Evolutionary conservation across 371 early-diverging fungal species (phyloP).

Genomic region (Mucor racemosus): DNA sequence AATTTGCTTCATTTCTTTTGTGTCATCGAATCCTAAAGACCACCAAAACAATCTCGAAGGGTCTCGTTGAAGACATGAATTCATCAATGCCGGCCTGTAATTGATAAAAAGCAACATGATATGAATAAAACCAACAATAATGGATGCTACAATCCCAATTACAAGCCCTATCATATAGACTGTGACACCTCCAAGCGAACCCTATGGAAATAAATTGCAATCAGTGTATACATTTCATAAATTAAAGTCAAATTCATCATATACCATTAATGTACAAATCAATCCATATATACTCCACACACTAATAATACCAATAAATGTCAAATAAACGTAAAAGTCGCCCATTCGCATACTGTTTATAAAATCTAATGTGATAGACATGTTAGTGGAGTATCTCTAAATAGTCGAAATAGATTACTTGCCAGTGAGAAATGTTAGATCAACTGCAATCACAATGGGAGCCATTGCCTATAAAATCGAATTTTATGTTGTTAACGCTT

Average conservation of each 20-base stretch:
- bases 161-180: slow-evolving; percentile 17
- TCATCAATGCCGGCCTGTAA: slow-evolving; percentile 24
- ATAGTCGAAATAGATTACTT: background rate
- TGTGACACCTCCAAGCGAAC: slow-evolving; percentile 8
- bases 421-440: slow-evolving; percentile 22
- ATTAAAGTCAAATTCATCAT: background rate
- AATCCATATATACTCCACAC: slow-evolving; percentile 29
- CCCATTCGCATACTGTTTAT: slow-evolving; percentile 16
- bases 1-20: slow-evolving; percentile 17
- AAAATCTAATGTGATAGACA: slow-evolving; percentile 13
- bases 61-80: slow-evolving; percentile 31
- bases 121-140: slow-evolving; percentile 29
- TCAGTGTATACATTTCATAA: background rate
- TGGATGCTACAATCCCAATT: slow-evolving; percentile 10
- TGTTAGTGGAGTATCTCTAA: background rate
- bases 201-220: background rate
- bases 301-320: slow-evolving; percentile 27
- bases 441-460: slow-evolving; percentile 20
- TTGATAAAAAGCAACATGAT: slow-evolving; percentile 23
- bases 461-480: slow-evolving; percentile 13
- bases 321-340: slow-evolving; percentile 28
- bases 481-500: too few relatives aligned
- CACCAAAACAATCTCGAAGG: slow-evolving; percentile 27
- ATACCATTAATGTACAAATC: slow-evolving; percentile 15
- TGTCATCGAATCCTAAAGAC: slow-evolving; percentile 20